phyloP scores from a whole-genome alignment of 495 filamentous ascomycete genomes.

The Echria macrotheca region DNA sequence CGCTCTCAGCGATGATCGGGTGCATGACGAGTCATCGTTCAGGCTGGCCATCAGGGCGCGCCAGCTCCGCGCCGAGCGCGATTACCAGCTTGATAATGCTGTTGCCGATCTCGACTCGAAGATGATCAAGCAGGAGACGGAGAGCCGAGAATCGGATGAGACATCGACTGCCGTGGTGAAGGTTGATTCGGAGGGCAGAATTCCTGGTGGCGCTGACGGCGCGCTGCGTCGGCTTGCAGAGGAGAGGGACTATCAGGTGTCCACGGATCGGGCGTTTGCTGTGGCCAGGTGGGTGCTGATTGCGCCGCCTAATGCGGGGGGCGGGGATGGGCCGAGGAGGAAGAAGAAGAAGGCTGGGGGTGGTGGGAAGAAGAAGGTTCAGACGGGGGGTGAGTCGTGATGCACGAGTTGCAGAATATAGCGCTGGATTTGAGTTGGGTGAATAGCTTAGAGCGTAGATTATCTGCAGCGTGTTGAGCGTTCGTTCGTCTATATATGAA shows the following conservation, averaged over 20 bases:
- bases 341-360: constrained; percentile 30
- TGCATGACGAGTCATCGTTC: constrained; percentile 59
- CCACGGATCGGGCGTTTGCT: constrained; percentile 60
- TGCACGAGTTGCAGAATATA: neutral
- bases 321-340: constrained; percentile 12
- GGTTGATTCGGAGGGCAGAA: neutral
- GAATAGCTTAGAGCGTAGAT: too few relatives aligned
- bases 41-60: constrained; percentile 55
- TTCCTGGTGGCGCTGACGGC: neutral
- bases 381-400: neutral
- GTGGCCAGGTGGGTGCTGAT: constrained; percentile 59
- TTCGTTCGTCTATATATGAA: too few relatives aligned
- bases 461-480: too few relatives aligned
- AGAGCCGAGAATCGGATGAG: neutral
- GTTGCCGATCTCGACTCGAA: constrained; percentile 17
- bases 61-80: constrained; percentile 49
- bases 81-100: constrained; percentile 35
- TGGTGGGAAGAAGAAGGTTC: neutral
- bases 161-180: neutral
- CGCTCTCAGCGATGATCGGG: constrained; percentile 58
- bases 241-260: constrained; percentile 61
- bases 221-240: constrained; percentile 57
- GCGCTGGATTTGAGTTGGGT: too few relatives aligned
- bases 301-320: constrained; percentile 14
- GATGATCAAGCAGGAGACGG: neutral